A percentile compares a stretch with the other conserved stretches of the same genome.
Evolutionary conservation across 2,329 filamentous ascomycete genomes (phyloP).

Genomic region (Colletotrichum eleusines): DNA sequence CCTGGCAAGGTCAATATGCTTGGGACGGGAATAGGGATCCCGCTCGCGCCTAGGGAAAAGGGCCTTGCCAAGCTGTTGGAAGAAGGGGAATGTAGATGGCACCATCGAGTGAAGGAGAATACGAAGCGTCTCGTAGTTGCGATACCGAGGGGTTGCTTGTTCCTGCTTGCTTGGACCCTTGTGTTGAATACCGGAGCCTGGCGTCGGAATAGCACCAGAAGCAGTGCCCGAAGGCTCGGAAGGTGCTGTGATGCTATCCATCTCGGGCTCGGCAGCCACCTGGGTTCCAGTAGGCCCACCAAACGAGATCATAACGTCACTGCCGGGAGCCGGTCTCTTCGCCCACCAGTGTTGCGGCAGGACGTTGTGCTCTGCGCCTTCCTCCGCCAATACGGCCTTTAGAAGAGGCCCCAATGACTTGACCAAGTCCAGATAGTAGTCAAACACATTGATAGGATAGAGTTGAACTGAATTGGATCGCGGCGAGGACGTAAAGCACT

Average conservation of each 20-base stretch:
- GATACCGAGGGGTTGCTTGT: slow-evolving; percentile 59
- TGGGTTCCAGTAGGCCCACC: slow-evolving; percentile 14
- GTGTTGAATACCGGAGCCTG: slow-evolving; percentile 42
- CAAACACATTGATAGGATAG: slow-evolving; percentile 82
- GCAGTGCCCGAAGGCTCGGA: slow-evolving; percentile 49
- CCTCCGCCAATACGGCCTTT: slow-evolving; percentile 85
- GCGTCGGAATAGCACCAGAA: slow-evolving; percentile 45
- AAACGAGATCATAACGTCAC: slow-evolving; percentile 32
- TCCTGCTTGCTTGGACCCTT: slow-evolving; percentile 60
- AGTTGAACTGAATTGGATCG: slow-evolving; percentile 76
- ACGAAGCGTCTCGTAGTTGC: slow-evolving; percentile 83
- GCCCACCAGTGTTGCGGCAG: slow-evolving; percentile 77
- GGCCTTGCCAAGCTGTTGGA: slow-evolving; percentile 86
- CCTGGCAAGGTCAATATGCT: slow-evolving; percentile 68
- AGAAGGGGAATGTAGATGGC: slow-evolving; percentile 83
- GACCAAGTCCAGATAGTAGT: slow-evolving; percentile 83
- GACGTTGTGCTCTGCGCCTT: slow-evolving; percentile 78
- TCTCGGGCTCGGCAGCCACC: slow-evolving; percentile 44
- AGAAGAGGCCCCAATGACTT: slow-evolving; percentile 82
- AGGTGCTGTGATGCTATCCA: slow-evolving; percentile 49
- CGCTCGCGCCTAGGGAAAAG: slow-evolving; percentile 80
- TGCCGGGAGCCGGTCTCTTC: slow-evolving; percentile 36
- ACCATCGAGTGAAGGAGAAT: slow-evolving; percentile 84
- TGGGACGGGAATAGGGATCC: slow-evolving; percentile 69
- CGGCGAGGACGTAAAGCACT: slow-evolving; percentile 78